A percentile compares a stretch with the other conserved stretches of the same genome.
Evolutionary conservation across 2,329 filamentous ascomycete species (phyloP).

Genomic region (Verticillium longisporum): DNA sequence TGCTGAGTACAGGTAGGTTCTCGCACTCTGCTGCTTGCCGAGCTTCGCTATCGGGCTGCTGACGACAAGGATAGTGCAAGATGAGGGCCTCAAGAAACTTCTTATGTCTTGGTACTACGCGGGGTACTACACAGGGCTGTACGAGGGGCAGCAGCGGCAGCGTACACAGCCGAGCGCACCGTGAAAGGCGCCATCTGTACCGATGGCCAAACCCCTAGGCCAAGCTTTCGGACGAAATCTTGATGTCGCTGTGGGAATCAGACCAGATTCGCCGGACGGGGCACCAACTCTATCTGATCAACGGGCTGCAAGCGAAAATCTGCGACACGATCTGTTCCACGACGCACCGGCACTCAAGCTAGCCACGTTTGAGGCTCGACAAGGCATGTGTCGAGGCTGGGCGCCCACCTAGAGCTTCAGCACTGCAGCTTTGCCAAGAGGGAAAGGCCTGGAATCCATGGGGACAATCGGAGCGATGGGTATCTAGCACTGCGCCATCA

Average conservation of each 20-base stretch:
- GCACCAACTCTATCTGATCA: background rate
- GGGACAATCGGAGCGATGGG: background rate
- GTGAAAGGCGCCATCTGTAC: background rate
- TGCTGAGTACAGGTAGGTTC: slow-evolving; percentile 42
- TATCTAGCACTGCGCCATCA: background rate
- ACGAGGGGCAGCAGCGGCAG: slow-evolving; percentile 68
- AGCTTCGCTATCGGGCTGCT: background rate
- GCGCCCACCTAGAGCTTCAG: background rate
- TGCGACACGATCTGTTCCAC: background rate
- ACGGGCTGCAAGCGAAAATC: background rate
- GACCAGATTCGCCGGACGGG: background rate
- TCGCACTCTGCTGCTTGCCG: background rate
- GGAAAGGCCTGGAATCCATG: background rate
- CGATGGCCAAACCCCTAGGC: background rate
- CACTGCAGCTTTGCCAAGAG: background rate
- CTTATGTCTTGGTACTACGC: slow-evolving; percentile 99
- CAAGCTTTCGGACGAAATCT: background rate
- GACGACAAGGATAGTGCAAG: slow-evolving; percentile 54
- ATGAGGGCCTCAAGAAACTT: slow-evolving; percentile 81
- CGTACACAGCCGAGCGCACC: slow-evolving; percentile 1
- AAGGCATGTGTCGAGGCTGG: background rate
- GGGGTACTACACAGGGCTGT: slow-evolving; percentile 89
- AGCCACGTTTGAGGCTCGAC: background rate
- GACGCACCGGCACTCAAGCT: background rate
- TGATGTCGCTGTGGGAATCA: background rate